Evolutionary conservation across 495 filamentous ascomycete species (phyloP).

Genomic region (Talaromyces adpressus): DNA sequence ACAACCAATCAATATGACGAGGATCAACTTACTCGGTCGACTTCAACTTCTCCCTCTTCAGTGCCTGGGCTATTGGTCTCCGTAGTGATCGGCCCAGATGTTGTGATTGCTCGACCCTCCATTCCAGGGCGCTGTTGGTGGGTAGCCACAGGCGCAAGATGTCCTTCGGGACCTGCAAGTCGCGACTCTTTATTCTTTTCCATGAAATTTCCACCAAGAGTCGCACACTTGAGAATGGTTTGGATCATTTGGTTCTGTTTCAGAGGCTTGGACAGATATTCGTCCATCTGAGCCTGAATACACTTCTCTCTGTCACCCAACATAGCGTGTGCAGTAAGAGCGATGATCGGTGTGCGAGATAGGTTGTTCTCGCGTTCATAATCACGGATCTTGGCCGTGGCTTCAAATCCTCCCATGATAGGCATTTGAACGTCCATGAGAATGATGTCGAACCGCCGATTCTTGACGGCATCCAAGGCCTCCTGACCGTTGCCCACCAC

Average conservation of each 20-base stretch:
- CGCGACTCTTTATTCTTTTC: constrained; percentile 60
- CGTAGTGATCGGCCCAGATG: constrained; percentile 45
- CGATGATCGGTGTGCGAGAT: constrained; percentile 89
- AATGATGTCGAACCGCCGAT: constrained; percentile 90
- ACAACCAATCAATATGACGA: not conserved
- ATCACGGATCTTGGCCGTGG: constrained; percentile 93
- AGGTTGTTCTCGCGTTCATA: constrained; percentile 73
- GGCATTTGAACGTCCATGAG: constrained; percentile 99
- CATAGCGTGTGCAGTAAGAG: constrained; percentile 97
- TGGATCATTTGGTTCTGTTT: constrained; percentile 99
- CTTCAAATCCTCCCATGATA: constrained; percentile 98
- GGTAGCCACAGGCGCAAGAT: constrained; percentile 22
- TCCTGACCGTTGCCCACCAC: constrained; percentile 94
- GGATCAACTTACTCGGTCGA: constrained; percentile 58
- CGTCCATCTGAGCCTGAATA: constrained; percentile 97
- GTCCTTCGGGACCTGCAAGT: constrained; percentile 46
- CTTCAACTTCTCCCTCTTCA: constrained; percentile 57
- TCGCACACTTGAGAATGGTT: constrained; percentile 93
- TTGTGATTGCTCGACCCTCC: constrained; percentile 55
- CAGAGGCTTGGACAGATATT: constrained; percentile 95
- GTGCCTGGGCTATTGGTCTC: constrained; percentile 55
- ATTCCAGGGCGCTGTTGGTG: constrained; percentile 35
- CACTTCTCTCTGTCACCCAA: constrained; percentile 98
- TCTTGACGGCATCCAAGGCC: constrained; percentile 81
- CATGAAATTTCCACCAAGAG: constrained; percentile 80